These are phyloP conservation scores for Colletotrichum siamense DNA, from an alignment of 2,329 filamentous ascomycete genomes.

Conservation along the genomic window DNA sequence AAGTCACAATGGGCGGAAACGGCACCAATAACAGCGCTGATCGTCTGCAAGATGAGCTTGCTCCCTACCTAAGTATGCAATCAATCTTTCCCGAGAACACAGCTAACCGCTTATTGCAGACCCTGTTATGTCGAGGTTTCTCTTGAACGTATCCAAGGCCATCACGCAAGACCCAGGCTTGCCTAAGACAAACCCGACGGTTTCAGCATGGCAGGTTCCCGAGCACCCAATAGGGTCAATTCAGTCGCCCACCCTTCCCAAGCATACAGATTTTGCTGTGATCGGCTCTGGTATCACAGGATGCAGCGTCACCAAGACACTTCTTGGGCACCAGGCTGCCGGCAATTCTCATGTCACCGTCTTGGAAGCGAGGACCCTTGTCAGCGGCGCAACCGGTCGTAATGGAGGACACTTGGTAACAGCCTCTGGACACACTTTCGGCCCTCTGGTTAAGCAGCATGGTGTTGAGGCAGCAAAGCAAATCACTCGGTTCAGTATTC, in stretches of 20 bases:
- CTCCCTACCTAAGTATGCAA: background rate
- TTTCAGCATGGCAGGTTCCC: conserved; percentile 33
- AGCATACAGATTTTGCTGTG: conserved; percentile 32
- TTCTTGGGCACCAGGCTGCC: conserved; percentile 27
- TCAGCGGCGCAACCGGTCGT: conserved; percentile 33
- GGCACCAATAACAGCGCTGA: too few relatives aligned
- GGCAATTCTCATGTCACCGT: conserved; percentile 23
- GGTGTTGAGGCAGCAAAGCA: conserved; percentile 17
- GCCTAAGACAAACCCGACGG: conserved; percentile 38
- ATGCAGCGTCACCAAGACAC: conserved; percentile 32
- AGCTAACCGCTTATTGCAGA: background rate
- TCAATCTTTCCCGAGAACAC: rapidly evolving
- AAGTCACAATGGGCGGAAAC: background rate
- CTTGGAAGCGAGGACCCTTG: conserved; percentile 31
- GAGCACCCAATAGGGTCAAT: conserved; percentile 22
- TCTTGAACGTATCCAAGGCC: background rate
- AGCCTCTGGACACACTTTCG: background rate
- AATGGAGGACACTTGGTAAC: conserved; percentile 31
- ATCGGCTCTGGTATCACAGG: conserved; percentile 43
- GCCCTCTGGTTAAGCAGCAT: background rate
- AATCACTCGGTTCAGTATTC: conserved; percentile 15
- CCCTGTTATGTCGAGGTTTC: background rate
- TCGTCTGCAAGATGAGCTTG: background rate
- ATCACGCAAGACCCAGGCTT: conserved; percentile 34
- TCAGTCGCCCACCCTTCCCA: conserved; percentile 15